Percentiles rank a stretch among this genome's conserved stretches.
phyloP scores from a whole-genome alignment of 2,329 filamentous ascomycete species.

The Coniochaeta ligniaria region DNA sequence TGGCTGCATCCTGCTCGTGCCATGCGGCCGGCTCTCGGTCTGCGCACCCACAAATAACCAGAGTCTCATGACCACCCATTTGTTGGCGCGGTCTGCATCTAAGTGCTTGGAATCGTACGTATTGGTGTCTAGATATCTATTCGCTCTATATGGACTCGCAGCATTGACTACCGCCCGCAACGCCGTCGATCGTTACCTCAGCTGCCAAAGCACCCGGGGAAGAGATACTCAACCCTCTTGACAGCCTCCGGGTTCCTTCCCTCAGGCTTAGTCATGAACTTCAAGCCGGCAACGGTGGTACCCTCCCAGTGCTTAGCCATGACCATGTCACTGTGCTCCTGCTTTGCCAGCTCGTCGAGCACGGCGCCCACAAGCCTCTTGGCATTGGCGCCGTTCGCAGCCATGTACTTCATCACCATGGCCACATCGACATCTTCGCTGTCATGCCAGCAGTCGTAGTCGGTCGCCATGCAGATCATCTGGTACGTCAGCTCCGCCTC shows the following conservation, averaged over 20 bases:
- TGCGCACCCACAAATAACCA: not conserved
- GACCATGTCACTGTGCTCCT: slow-evolving; percentile 69
- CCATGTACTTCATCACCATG: slow-evolving; percentile 97
- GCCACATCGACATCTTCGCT: slow-evolving; percentile 82
- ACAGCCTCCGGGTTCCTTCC: slow-evolving; percentile 68
- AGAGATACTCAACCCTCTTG: slow-evolving; percentile 78
- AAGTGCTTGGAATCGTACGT: not conserved
- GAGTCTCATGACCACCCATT: not conserved
- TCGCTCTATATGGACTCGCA: not conserved
- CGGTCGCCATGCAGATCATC: slow-evolving; percentile 98
- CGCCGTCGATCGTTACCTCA: slow-evolving; percentile 7
- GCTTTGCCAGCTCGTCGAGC: slow-evolving; percentile 73
- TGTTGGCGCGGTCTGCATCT: not conserved
- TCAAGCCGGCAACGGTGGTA: slow-evolving; percentile 67
- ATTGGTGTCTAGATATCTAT: not conserved
- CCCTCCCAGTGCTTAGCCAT: slow-evolving; percentile 76
- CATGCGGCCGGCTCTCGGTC: no score
- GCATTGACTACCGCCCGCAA: not conserved
- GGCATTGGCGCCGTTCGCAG: slow-evolving; percentile 83
- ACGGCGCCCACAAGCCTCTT: slow-evolving; percentile 79
- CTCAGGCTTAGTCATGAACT: slow-evolving; percentile 72
- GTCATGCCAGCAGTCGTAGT: slow-evolving; percentile 97
- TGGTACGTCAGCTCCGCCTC: slow-evolving; percentile 96
- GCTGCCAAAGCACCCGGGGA: slow-evolving; percentile 66
- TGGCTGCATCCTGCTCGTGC: not conserved